phyloP scores from a whole-genome alignment of 2,329 filamentous ascomycete genomes.

The Helotiales sp. region DNA sequence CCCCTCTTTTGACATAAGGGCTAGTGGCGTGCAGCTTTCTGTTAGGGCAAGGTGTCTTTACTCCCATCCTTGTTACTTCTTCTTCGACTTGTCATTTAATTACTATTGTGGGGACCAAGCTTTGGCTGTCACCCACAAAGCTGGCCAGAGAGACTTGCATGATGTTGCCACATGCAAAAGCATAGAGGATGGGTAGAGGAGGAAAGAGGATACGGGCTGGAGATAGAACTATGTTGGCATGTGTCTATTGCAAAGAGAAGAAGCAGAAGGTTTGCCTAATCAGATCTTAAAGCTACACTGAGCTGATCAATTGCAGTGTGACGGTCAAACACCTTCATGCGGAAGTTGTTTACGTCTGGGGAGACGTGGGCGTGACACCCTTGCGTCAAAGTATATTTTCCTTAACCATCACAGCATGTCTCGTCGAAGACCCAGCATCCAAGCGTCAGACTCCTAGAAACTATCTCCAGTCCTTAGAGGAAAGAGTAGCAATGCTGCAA shows the following conservation, averaged over 20 bases:
- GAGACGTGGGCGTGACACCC: not conserved
- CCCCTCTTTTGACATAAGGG: not conserved
- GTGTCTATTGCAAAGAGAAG: slow-evolving; percentile 7
- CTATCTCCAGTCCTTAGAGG: slow-evolving; percentile 12
- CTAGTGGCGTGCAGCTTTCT: not conserved
- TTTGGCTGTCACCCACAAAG: no score
- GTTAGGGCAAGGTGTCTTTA: not conserved
- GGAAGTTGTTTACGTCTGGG: slow-evolving; percentile 4
- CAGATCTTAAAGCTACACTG: not conserved
- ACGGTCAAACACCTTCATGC: slow-evolving; percentile 9
- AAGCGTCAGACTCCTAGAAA: slow-evolving; percentile 1
- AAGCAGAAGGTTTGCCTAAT: slow-evolving; percentile 1
- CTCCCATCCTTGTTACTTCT: not conserved
- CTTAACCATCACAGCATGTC: not conserved
- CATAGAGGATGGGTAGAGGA: not conserved
- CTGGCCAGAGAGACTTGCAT: not conserved
- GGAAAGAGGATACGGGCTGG: not conserved
- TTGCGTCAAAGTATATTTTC: not conserved
- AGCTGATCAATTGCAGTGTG: slow-evolving; percentile 4
- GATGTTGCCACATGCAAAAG: not conserved
- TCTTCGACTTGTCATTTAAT: no score
- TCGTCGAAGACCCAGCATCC: not conserved
- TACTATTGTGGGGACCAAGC: no score
- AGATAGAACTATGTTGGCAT: slow-evolving; percentile 1
- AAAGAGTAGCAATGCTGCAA: slow-evolving; percentile 13